These are phyloP conservation scores for Hypoxylon sp. DNA, from an alignment of 2,329 filamentous ascomycete genomes.

Conservation along the genomic window DNA sequence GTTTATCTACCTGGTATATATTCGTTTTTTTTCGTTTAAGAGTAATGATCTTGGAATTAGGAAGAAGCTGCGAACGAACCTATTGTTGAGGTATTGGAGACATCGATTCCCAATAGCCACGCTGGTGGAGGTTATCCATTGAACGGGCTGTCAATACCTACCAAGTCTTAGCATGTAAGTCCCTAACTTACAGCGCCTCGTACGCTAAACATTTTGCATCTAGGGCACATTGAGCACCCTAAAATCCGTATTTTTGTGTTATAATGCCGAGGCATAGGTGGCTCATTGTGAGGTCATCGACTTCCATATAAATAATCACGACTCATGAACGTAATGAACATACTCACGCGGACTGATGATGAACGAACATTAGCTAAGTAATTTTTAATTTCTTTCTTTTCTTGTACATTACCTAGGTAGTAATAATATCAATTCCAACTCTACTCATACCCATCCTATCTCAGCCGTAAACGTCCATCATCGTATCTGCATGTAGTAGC, in stretches of 20 bases:
- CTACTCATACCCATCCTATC: neutral
- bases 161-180: slow-evolving; percentile 10
- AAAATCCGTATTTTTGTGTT: neutral
- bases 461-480: slow-evolving; percentile 1
- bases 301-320: slow-evolving; percentile 47
- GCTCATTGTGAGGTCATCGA: slow-evolving; percentile 52
- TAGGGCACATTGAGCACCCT: slow-evolving; percentile 1
- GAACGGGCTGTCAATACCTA: neutral
- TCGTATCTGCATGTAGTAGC: neutral
- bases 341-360: slow-evolving; percentile 7
- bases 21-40: neutral
- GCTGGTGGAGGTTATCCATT: neutral
- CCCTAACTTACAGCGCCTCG: neutral
- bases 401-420: neutral
- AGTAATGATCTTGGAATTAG: neutral
- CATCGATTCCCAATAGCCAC: neutral
- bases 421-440: neutral
- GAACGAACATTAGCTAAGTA: slow-evolving; percentile 16
- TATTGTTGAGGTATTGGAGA: neutral
- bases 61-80: slow-evolving; percentile 1
- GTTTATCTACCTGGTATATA: neutral
- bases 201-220: slow-evolving; percentile 12
- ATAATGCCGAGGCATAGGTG: slow-evolving; percentile 9
- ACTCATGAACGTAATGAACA: slow-evolving; percentile 27
- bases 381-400: slow-evolving; percentile 20